Evolutionary conservation across 2,329 filamentous ascomycete genomes (phyloP).

Genomic region (Nannizziopsis arthrosporioides): DNA sequence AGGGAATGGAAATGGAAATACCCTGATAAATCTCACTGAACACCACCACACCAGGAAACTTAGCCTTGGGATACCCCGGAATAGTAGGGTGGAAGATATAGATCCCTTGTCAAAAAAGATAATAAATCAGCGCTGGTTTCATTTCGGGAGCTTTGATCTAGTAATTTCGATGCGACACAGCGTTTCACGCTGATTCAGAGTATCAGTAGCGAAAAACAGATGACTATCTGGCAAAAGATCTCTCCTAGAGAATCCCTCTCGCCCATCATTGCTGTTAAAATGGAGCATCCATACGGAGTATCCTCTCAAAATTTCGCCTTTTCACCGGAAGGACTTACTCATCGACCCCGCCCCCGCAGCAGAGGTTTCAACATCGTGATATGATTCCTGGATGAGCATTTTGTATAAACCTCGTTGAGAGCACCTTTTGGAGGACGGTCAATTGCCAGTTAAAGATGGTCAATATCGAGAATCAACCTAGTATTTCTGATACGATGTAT

Average conservation of each 20-base stretch:
- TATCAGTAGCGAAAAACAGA: background rate
- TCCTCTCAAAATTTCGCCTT: background rate
- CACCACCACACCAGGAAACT: slow-evolving; percentile 75
- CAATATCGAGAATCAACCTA: background rate
- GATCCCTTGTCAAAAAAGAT: slow-evolving; percentile 48
- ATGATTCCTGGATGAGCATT: slow-evolving; percentile 50
- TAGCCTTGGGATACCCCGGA: slow-evolving; percentile 75
- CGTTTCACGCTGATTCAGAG: background rate
- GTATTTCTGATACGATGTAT: too few relatives aligned
- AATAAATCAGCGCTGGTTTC: background rate
- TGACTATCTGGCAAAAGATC: background rate
- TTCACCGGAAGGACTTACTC: slow-evolving; percentile 33
- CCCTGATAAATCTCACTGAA: slow-evolving; percentile 97
- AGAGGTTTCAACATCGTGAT: slow-evolving; percentile 49
- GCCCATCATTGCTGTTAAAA: too few relatives aligned
- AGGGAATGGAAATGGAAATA: slow-evolving; percentile 27
- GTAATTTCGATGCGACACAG: slow-evolving; percentile 5
- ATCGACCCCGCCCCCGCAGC: slow-evolving; percentile 45
- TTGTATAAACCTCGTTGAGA: slow-evolving; percentile 14
- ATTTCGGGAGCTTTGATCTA: slow-evolving; percentile 6
- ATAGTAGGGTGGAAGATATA: slow-evolving; percentile 81
- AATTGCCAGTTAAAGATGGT: too few relatives aligned
- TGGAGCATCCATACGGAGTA: background rate
- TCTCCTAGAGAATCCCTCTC: background rate
- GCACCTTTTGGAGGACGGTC: background rate